These are phyloP conservation scores for Cubamyces lactineus DNA, from an alignment of 768 basidiomycete genomes.

Conservation along the genomic window DNA sequence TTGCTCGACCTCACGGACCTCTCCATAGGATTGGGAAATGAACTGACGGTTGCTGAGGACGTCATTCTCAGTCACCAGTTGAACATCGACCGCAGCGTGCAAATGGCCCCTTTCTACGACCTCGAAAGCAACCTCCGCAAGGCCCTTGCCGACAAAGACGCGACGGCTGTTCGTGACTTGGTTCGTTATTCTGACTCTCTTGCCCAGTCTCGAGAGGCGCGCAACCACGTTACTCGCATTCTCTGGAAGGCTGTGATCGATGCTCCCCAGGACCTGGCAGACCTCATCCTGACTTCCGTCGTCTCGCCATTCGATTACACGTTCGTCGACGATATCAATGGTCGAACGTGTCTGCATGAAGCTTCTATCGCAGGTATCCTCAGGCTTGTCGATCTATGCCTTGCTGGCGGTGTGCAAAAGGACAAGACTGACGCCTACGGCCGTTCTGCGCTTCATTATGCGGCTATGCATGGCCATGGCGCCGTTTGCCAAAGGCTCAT, in stretches of 20 bases:
- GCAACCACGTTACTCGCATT: slow-evolving; percentile 81
- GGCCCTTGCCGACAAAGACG: slow-evolving; percentile 67
- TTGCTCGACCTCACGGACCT: slow-evolving; percentile 79
- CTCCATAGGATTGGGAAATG: slow-evolving; percentile 74
- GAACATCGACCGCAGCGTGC: slow-evolving; percentile 56
- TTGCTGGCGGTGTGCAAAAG: slow-evolving; percentile 69
- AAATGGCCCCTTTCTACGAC: slow-evolving; percentile 80
- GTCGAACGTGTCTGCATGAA: slow-evolving; percentile 90
- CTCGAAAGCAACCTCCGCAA: slow-evolving; percentile 86
- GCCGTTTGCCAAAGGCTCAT: slow-evolving; percentile 76
- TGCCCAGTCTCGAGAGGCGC: slow-evolving; percentile 59
- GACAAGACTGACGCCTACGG: slow-evolving; percentile 88
- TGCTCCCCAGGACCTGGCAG: slow-evolving; percentile 70
- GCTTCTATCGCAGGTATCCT: slow-evolving; percentile 84
- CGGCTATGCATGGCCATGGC: slow-evolving; percentile 89
- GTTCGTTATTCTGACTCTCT: slow-evolving; percentile 72
- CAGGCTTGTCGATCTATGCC: slow-evolving; percentile 79
- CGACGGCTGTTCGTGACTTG: slow-evolving; percentile 65
- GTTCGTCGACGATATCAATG: slow-evolving; percentile 97
- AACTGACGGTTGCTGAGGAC: slow-evolving; percentile 76
- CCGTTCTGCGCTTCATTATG: slow-evolving; percentile 93
- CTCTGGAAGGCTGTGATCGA: slow-evolving; percentile 92
- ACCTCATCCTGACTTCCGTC: slow-evolving; percentile 72
- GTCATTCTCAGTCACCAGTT: slow-evolving; percentile 71
- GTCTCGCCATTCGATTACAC: slow-evolving; percentile 80